These are phyloP conservation scores for Fraxinus velutina DNA, from an alignment of 305 asterid genomes.

Conservation along the genomic window DNA sequence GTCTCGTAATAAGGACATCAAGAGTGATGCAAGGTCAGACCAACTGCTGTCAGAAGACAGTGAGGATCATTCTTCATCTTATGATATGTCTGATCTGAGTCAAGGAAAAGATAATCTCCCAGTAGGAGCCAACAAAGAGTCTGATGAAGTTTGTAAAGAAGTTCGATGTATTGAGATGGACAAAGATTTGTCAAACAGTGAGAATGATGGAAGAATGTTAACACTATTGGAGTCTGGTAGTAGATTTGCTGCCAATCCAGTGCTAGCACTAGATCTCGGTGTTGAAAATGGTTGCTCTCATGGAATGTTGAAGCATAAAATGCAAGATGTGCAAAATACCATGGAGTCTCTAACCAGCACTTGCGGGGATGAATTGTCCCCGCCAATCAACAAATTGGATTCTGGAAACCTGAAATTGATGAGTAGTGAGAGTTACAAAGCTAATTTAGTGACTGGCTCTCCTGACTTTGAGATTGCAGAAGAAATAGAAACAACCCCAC, in stretches of 20 bases:
- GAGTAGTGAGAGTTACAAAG: slow-evolving; percentile 44
- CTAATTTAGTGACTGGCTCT: slow-evolving; percentile 42
- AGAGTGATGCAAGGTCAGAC: slow-evolving; percentile 31
- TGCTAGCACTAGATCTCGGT: slow-evolving; percentile 27
- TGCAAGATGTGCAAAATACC: slow-evolving; percentile 37
- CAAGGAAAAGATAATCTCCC: slow-evolving; percentile 22
- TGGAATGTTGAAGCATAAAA: slow-evolving; percentile 38
- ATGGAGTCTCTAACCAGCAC: slow-evolving; percentile 39
- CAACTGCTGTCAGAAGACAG: slow-evolving; percentile 30
- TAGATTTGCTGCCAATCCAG: slow-evolving; percentile 31
- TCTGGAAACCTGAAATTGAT: slow-evolving; percentile 37
- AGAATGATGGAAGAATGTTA: slow-evolving; percentile 33
- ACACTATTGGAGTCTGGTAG: slow-evolving; percentile 25
- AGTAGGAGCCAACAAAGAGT: slow-evolving; percentile 41
- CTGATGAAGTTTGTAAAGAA: slow-evolving; percentile 65
- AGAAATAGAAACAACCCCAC: slow-evolving; percentile 67
- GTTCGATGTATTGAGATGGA: slow-evolving; percentile 67
- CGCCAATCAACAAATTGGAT: slow-evolving; percentile 31
- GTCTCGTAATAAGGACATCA: slow-evolving; percentile 32
- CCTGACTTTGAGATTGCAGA: slow-evolving; percentile 40
- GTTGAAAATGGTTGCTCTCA: slow-evolving; percentile 32
- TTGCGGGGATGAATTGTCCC: slow-evolving; percentile 32
- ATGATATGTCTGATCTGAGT: slow-evolving; percentile 33
- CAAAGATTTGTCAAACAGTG: slow-evolving; percentile 32
- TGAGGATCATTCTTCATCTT: slow-evolving; percentile 38